A percentile compares a stretch with the other conserved stretches of the same genome.
Conservation (phyloP, 306 rosid genomes). For the Cicer arietinum region DNA sequence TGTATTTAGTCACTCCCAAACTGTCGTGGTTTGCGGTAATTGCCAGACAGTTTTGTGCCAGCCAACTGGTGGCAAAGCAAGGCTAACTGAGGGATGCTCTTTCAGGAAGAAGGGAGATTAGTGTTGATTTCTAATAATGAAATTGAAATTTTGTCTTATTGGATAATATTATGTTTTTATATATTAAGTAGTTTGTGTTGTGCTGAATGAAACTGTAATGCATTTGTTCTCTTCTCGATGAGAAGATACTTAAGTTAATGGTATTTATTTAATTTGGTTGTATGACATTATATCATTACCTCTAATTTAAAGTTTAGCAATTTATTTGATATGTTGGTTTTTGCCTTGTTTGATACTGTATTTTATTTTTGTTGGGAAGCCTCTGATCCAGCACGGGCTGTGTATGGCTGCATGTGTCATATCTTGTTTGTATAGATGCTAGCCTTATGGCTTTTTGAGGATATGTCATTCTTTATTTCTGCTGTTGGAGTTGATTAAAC, state of each 20-base stretch:
- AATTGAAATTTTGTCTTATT: slow-evolving; percentile 35
- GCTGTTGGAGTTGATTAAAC: too few species aligned
- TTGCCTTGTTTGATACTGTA: neutral
- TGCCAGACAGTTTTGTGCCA: slow-evolving; percentile 52
- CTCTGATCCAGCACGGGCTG: neutral
- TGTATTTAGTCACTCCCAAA: slow-evolving; percentile 54
- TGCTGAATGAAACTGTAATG: slow-evolving; percentile 26
- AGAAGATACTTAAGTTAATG: slow-evolving; percentile 30
- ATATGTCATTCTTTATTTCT: too few species aligned
- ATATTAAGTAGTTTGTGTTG: slow-evolving; percentile 32
- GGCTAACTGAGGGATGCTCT: slow-evolving; percentile 48
- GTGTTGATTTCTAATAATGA: slow-evolving; percentile 21
- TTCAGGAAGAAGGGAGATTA: slow-evolving; percentile 55
- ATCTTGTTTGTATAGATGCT: too few species aligned
- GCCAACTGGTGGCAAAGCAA: slow-evolving; percentile 49
- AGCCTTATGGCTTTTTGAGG: too few species aligned
- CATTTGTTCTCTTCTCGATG: slow-evolving; percentile 16
- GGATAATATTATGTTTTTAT: neutral
- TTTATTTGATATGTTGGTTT: neutral
- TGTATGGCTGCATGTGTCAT: too few species aligned
- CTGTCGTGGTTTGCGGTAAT: slow-evolving; percentile 47
- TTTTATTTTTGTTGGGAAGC: neutral
- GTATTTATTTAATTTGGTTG: slow-evolving; percentile 11
- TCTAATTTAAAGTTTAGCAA: slow-evolving; percentile 11
- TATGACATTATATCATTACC: neutral